phyloP scores from a whole-genome alignment of 192 early-diverging fungal genomes.

The Geranomyces variabilis region DNA sequence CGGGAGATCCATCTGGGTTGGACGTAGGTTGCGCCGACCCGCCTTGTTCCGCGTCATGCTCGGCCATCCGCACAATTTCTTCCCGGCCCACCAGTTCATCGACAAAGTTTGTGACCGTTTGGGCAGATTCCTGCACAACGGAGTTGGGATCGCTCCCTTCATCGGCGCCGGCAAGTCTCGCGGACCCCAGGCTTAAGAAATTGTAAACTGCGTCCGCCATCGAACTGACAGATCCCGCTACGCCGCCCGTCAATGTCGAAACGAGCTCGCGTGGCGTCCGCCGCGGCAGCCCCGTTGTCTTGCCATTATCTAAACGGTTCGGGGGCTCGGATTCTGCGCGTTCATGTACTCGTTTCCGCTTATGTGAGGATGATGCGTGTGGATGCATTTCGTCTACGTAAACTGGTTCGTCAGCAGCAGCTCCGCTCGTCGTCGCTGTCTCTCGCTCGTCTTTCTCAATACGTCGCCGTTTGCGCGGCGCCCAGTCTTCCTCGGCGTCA shows the following conservation, averaged over 20 bases:
- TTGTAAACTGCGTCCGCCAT: constrained; percentile 21
- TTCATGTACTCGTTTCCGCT: neutral
- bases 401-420: no score
- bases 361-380: neutral
- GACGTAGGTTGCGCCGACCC: neutral
- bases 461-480: constrained; percentile 11
- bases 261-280: constrained; percentile 4
- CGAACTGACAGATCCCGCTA: constrained; percentile 16
- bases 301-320: neutral
- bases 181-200: no score
- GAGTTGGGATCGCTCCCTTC: neutral
- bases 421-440: no score
- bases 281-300: neutral
- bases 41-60: neutral
- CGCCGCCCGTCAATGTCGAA: constrained; percentile 9
- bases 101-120: neutral
- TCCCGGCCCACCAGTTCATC: constrained; percentile 15
- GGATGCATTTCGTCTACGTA: neutral
- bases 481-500: constrained; percentile 8
- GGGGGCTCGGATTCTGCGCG: neutral
- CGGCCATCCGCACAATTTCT: neutral
- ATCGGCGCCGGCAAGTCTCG: neutral
- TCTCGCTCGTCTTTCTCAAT: neutral
- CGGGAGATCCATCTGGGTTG: neutral
- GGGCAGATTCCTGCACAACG: neutral